A percentile compares a stretch with the other conserved stretches of the same genome.
Evolutionary conservation across 2,329 filamentous ascomycete genomes (phyloP).

Genomic region (Colletotrichum australisinense): DNA sequence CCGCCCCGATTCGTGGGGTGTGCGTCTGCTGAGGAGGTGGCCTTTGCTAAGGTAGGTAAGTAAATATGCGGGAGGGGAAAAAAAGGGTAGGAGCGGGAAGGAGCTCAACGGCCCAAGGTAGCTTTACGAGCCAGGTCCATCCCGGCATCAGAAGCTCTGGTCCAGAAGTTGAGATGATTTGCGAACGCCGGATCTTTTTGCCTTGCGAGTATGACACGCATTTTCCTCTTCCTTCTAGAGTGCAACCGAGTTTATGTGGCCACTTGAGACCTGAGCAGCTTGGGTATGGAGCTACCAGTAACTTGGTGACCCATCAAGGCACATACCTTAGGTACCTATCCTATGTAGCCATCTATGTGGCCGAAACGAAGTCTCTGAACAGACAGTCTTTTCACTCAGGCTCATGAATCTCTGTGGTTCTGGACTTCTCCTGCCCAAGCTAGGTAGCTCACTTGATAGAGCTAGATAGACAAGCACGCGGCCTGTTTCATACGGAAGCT

Average conservation of each 20-base stretch:
- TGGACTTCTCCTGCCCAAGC: too few relatives aligned
- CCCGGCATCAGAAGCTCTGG: background rate
- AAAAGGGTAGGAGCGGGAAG: background rate
- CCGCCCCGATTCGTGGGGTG: background rate
- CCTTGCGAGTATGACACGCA: background rate
- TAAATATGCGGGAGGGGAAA: background rate
- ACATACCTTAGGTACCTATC: too few relatives aligned
- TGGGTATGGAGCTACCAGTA: too few relatives aligned
- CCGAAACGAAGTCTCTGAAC: too few relatives aligned
- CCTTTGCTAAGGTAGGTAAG: background rate
- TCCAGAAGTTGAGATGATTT: background rate
- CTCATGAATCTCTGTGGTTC: too few relatives aligned
- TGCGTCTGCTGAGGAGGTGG: background rate
- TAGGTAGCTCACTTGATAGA: background rate
- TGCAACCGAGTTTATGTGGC: background rate
- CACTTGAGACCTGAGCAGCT: background rate
- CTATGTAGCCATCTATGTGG: too few relatives aligned
- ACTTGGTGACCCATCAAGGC: too few relatives aligned
- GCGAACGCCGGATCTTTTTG: background rate
- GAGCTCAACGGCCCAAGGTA: background rate
- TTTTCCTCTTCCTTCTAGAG: background rate
- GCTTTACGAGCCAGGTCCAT: background rate
- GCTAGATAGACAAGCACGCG: background rate
- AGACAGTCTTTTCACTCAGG: too few relatives aligned
- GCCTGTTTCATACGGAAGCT: background rate